Conservation (phyloP, 2,329 filamentous ascomycete genomes). For the Xylaria multiplex region DNA sequence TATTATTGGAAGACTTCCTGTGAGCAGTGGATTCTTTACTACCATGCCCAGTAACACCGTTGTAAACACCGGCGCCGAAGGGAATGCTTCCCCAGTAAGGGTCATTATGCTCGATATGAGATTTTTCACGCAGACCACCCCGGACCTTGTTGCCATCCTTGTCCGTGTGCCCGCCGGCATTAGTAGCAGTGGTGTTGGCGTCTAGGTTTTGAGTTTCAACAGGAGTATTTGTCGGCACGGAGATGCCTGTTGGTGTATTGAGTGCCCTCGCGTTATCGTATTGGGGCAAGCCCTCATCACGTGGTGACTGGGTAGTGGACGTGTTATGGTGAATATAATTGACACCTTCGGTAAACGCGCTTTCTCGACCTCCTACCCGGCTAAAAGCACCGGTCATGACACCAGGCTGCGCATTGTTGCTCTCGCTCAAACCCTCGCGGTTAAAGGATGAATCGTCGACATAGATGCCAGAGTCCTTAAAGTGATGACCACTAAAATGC, state of each 20-base stretch:
- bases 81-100: conserved; percentile 47
- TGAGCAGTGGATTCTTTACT: conserved; percentile 32
- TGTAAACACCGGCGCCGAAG: conserved; percentile 44
- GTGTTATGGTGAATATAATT: conserved; percentile 22
- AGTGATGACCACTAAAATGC: background rate
- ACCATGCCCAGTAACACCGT: conserved; percentile 41
- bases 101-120: conserved; percentile 35
- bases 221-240: background rate
- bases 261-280: background rate
- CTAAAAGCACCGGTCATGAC: conserved; percentile 43
- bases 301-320: background rate
- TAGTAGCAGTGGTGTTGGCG: background rate
- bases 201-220: conserved; percentile 6
- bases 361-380: conserved; percentile 26
- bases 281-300: background rate
- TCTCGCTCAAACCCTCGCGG: background rate
- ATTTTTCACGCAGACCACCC: conserved; percentile 31
- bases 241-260: background rate
- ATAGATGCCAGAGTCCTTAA: background rate
- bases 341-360: background rate
- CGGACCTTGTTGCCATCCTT: conserved; percentile 33
- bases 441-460: conserved; percentile 7
- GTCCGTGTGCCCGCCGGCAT: background rate
- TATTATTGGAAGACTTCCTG: background rate
- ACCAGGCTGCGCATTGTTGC: conserved; percentile 32